A percentile compares a stretch with the other conserved stretches of the same genome.
Evolutionary conservation across 768 basidiomycete genomes (phyloP).

Genomic region (Tulasnella sp.): DNA sequence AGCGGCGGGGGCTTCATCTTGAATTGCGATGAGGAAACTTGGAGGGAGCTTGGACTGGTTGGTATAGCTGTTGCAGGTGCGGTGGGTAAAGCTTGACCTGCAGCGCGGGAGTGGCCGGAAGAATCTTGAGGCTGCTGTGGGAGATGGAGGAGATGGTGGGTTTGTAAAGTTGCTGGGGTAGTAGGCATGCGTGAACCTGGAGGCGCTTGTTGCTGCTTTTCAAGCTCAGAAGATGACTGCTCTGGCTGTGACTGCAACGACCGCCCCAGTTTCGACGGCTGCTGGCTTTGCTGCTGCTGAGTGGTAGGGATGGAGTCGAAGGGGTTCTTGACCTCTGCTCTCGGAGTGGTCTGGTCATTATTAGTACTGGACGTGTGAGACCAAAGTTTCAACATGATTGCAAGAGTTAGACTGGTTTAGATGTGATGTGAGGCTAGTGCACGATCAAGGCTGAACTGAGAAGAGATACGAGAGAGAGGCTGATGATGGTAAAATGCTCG

Average conservation of each 20-base stretch:
- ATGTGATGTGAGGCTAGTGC: neutral
- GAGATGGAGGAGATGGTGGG: slow-evolving; percentile 29
- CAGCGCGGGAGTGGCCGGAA: neutral
- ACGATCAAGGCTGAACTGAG: neutral
- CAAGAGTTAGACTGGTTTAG: neutral
- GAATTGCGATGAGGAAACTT: slow-evolving; percentile 71
- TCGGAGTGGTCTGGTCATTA: slow-evolving; percentile 60
- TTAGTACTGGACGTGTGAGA: slow-evolving; percentile 40
- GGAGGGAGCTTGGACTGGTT: slow-evolving; percentile 65
- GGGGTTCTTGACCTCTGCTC: slow-evolving; percentile 53
- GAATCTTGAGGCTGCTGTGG: slow-evolving; percentile 15
- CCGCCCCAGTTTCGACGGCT: slow-evolving; percentile 31
- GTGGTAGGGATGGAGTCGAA: slow-evolving; percentile 47
- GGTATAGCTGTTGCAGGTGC: slow-evolving; percentile 51
- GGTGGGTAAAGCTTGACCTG: slow-evolving; percentile 17
- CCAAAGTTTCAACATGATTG: slow-evolving; percentile 68
- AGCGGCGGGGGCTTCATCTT: slow-evolving; percentile 63
- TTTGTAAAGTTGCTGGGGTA: slow-evolving; percentile 33
- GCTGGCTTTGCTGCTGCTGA: slow-evolving; percentile 43
- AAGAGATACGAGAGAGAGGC: neutral
- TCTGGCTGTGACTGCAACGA: slow-evolving; percentile 29
- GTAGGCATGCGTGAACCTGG: slow-evolving; percentile 45
- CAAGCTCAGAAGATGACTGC: slow-evolving; percentile 17
- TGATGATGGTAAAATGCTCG: slow-evolving; percentile 2
- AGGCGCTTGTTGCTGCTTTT: slow-evolving; percentile 31